These are phyloP conservation scores for Lyophyllum atratum DNA, from an alignment of 768 basidiomycete species.

Conservation along the genomic window DNA sequence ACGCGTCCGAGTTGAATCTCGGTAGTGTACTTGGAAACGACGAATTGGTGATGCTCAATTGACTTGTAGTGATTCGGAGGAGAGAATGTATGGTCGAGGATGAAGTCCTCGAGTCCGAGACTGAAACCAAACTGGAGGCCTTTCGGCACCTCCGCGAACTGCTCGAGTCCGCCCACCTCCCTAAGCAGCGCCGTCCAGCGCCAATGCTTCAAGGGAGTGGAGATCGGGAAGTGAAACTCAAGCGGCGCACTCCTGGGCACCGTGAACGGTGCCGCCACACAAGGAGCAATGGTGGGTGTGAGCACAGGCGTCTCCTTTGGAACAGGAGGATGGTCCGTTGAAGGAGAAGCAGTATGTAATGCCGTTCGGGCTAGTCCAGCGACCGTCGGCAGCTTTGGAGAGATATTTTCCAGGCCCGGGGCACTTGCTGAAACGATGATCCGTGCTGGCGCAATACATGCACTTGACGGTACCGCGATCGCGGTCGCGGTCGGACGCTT, in stretches of 20 bases:
- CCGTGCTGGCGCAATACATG: too few relatives aligned
- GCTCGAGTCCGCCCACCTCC: background rate
- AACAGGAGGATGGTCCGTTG: constrained; percentile 4
- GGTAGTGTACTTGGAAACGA: background rate
- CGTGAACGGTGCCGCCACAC: constrained; percentile 11
- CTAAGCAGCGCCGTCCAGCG: constrained; percentile 8
- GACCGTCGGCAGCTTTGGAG: too few relatives aligned
- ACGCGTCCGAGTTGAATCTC: background rate
- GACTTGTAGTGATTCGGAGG: constrained; percentile 1
- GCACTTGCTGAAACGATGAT: too few relatives aligned
- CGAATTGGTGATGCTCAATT: background rate
- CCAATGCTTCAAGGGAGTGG: constrained; percentile 15
- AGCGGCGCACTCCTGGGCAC: background rate
- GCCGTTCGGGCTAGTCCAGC: too few relatives aligned
- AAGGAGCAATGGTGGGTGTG: constrained; percentile 17
- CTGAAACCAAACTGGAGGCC: constrained; percentile 1
- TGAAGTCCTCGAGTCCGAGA: background rate
- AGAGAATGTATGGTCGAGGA: background rate
- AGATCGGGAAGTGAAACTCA: constrained; percentile 13
- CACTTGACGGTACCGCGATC: too few relatives aligned
- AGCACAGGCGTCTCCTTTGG: background rate
- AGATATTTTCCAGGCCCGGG: too few relatives aligned
- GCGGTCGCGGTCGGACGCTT: too few relatives aligned
- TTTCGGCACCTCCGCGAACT: background rate
- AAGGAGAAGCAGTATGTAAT: too few relatives aligned